Conservation (phyloP, 176 grass and related monocot genomes). For the Panicum miliaceum region DNA sequence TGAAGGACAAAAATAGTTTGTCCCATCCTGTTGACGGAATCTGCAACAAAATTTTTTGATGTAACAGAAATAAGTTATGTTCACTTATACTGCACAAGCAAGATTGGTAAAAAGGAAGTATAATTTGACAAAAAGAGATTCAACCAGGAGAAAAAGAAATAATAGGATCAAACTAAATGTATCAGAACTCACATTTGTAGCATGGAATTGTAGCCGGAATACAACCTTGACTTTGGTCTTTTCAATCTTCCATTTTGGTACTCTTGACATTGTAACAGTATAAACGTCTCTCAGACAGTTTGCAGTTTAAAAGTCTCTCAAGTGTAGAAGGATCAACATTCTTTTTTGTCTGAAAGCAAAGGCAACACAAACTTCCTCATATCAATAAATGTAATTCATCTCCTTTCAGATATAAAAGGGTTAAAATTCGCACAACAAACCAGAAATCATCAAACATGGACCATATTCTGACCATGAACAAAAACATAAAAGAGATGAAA, state of each 20-base stretch:
- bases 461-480: not conserved
- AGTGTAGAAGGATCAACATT: slow-evolving; percentile 34
- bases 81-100: slow-evolving; percentile 6
- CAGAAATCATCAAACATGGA: slow-evolving; percentile 13
- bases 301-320: slow-evolving; percentile 43
- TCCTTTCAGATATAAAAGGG: not conserved
- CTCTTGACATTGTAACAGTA: slow-evolving; percentile 77
- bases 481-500: slow-evolving; percentile 31
- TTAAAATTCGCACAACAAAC: not conserved
- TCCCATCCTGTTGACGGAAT: slow-evolving; percentile 95
- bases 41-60: slow-evolving; percentile 58
- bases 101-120: slow-evolving; percentile 24
- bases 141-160: slow-evolving; percentile 40
- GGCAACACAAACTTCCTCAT: slow-evolving; percentile 19
- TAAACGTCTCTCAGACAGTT: slow-evolving; percentile 49
- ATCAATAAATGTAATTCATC: not conserved
- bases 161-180: slow-evolving; percentile 32
- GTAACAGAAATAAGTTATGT: slow-evolving; percentile 10
- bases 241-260: slow-evolving; percentile 95
- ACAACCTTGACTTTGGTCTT: slow-evolving; percentile 98
- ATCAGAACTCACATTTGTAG: slow-evolving; percentile 81
- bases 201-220: slow-evolving; percentile 96
- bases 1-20: slow-evolving; percentile 95
- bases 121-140: not conserved
- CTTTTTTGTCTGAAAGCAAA: slow-evolving; percentile 43